Percentiles rank a stretch among this genome's conserved stretches.
Conservation (phyloP, 345 rosid species). For the Hypericum perforatum region DNA sequence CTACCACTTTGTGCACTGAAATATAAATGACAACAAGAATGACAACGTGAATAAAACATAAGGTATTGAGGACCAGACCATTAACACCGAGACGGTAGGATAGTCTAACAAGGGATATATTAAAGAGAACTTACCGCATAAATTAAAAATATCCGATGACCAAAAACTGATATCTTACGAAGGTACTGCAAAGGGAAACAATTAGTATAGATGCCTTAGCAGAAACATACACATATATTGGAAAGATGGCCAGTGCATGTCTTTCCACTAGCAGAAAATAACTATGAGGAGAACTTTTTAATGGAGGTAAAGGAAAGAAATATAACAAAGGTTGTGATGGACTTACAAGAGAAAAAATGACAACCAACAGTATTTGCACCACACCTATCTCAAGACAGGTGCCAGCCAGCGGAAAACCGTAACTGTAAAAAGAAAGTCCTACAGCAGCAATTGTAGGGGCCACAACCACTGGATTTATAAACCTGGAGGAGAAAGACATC, state of each 20-base stretch:
- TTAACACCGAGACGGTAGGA: background rate
- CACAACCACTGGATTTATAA: conserved; percentile 93
- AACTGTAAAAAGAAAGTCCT: conserved; percentile 89
- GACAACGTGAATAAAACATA: background rate
- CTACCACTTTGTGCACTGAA: background rate
- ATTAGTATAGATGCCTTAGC: conserved; percentile 11
- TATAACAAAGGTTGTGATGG: conserved; percentile 7
- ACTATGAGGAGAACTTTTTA: background rate
- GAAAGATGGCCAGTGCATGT: background rate
- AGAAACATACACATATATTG: conserved; percentile 1
- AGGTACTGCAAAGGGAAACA: conserved; percentile 61
- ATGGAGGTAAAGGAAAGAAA: background rate
- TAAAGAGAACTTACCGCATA: conserved; percentile 56
- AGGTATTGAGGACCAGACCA: background rate
- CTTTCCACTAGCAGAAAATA: conserved; percentile 2
- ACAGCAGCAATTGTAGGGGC: conserved; percentile 99
- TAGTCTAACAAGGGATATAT: conserved; percentile 4
- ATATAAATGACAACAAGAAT: background rate
- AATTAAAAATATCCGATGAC: conserved; percentile 88
- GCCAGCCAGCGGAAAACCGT: conserved; percentile 89
- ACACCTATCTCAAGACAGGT: conserved; percentile 85
- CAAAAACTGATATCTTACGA: conserved; percentile 78
- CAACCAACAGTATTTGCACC: conserved; percentile 70
- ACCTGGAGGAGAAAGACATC: conserved; percentile 35
- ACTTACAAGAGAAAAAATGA: conserved; percentile 91